Evolutionary conservation across 805 yeast species (phyloP).

Genomic region (Tetrapisispora arboricola): DNA sequence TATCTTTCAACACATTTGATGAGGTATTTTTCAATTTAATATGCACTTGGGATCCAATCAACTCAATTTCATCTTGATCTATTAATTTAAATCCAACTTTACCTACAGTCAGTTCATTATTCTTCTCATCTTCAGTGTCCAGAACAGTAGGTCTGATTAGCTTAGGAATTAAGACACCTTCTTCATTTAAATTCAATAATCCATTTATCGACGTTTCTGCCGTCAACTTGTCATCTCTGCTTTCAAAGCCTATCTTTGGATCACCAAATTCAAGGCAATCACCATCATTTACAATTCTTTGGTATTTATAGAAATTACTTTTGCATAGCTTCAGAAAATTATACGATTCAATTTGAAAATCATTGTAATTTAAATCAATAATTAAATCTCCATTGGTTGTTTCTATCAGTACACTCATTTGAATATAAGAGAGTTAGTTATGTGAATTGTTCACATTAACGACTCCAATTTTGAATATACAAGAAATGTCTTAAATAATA

Average conservation of each 20-base stretch:
- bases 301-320: slow-evolving; percentile 1
- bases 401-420: slow-evolving; percentile 4
- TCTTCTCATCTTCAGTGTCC: neutral
- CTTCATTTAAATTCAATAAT: neutral
- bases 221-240: neutral
- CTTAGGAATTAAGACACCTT: neutral
- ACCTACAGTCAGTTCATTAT: neutral
- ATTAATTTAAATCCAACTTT: neutral
- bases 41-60: neutral
- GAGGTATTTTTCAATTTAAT: neutral
- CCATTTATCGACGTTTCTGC: slow-evolving; percentile 2
- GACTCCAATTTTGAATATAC: no score
- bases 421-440: no score
- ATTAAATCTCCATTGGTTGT: neutral
- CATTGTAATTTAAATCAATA: neutral
- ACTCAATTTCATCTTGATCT: neutral
- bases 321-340: slow-evolving; percentile 4
- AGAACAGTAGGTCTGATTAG: neutral
- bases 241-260: neutral
- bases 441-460: no score
- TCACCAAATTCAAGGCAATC: neutral
- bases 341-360: neutral
- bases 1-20: no score
- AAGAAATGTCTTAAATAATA: no score
- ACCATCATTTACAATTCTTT: neutral